Base-by-base conservation (phyloP, 805 yeast species). In the Pichia californica region DNA sequence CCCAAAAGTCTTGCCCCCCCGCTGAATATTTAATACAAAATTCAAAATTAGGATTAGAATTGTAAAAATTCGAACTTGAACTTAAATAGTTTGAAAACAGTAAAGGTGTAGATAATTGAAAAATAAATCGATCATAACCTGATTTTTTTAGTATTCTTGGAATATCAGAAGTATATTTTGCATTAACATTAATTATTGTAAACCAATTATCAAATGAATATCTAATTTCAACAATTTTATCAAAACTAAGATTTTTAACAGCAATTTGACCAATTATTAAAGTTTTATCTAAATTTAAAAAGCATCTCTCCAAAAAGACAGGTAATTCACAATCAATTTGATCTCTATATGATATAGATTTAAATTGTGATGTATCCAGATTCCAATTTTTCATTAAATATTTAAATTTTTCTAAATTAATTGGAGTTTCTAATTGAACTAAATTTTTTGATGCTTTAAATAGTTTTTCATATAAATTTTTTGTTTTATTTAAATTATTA, bases 191-290 rank as follows among this genome's bases (percentile, higher is more conserved):
- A 33, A 78, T 70, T 19, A 81, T 76, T 0, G 94, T 81, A 34
- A 66, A 67, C 98, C 98, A 89, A 54, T 71, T 65, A 59, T 91
- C 88, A 50, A 79, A 68, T 0, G 96, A 77, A 63, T 87, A 89
- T 43, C 88, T 70, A 14, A 85, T 73, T 14, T 77, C 73, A 16
- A 91, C 83, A 23, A 63, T 57, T 61, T 89, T 89, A 29, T 77
- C 72, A 62, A 70, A 89, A 10, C 82, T 70, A 5, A 86, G 42
- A 64, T 89, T 91, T 54, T 77, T 76, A 23, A 85, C 96, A 3
- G 91, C 85, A 36, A 89, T 69, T 41, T 79, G 80, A 2, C 96
- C 97, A 40, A 76, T 59, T 14, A 89, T 64, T 44, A 67, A 68
- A 45, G 72, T 71, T 51, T 75, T 74, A 50, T 82, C 86, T 8